Conservation (phyloP, 2,329 filamentous ascomycete genomes). For the Thielaviopsis euricoi region DNA sequence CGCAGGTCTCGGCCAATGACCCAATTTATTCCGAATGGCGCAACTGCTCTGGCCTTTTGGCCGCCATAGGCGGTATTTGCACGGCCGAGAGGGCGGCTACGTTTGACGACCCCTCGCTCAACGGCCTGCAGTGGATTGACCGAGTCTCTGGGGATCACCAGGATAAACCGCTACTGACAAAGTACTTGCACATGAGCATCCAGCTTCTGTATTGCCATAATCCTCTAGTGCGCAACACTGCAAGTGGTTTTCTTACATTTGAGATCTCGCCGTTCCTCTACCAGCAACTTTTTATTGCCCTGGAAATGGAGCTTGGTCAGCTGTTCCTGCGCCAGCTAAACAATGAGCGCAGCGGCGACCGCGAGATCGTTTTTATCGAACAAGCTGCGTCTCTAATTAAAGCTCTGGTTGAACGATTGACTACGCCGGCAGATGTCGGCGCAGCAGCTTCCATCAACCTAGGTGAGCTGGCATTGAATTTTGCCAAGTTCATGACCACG, state of each 20-base stretch:
- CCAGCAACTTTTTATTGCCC: slow-evolving; percentile 44
- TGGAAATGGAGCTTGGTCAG: slow-evolving; percentile 47
- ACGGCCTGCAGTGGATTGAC: slow-evolving; percentile 49
- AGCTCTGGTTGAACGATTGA: slow-evolving; percentile 45
- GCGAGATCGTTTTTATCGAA: slow-evolving; percentile 49
- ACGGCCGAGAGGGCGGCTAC: slow-evolving; percentile 40
- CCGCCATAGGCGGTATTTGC: slow-evolving; percentile 49
- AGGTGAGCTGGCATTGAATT: slow-evolving; percentile 45
- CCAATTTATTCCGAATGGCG: slow-evolving; percentile 46
- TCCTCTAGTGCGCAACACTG: slow-evolving; percentile 48
- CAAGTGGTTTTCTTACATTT: slow-evolving; percentile 47
- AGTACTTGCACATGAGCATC: slow-evolving; percentile 46
- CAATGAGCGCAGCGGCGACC: slow-evolving; percentile 31
- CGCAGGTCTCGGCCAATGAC: slow-evolving; percentile 36
- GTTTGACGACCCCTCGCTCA: slow-evolving; percentile 40
- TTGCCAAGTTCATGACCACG: slow-evolving; percentile 49
- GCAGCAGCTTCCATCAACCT: slow-evolving; percentile 47
- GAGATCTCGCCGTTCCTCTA: slow-evolving; percentile 47
- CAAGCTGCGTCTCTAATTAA: slow-evolving; percentile 48
- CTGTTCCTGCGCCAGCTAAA: slow-evolving; percentile 38
- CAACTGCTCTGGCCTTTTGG: slow-evolving; percentile 52
- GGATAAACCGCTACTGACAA: slow-evolving; percentile 42
- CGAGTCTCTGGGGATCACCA: slow-evolving; percentile 38
- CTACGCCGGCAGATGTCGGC: slow-evolving; percentile 45
- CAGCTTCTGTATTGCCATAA: slow-evolving; percentile 49